Conservation (phyloP, 352 stramenopile species). For the Thalassiosira mediterranea region DNA sequence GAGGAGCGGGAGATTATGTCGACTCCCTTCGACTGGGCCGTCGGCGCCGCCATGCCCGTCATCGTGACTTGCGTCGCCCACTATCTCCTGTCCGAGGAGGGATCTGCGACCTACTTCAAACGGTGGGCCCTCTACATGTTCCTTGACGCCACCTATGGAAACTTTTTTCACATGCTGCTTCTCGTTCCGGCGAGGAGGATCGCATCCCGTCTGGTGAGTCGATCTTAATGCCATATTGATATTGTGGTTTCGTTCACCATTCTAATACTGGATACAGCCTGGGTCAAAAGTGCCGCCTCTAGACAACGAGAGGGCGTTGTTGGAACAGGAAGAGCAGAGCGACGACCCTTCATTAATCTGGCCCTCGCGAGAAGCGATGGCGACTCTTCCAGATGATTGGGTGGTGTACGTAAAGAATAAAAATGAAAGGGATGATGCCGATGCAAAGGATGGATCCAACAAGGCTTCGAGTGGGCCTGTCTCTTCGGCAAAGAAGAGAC, state of each 20-base stretch:
- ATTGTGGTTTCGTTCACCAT: not conserved
- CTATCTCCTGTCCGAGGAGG: not conserved
- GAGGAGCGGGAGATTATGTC: no score
- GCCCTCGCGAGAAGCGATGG: constrained; percentile 18
- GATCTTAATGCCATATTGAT: not conserved
- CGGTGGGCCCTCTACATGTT: constrained; percentile 34
- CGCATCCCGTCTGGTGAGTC: constrained; percentile 15
- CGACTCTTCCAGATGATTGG: constrained; percentile 31
- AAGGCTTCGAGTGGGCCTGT: constrained; percentile 1
- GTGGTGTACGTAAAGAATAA: constrained; percentile 3
- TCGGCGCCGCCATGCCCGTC: constrained; percentile 8
- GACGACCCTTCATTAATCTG: constrained; percentile 39
- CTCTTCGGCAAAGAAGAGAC: constrained; percentile 20
- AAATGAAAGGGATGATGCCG: not conserved
- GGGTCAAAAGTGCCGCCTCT: constrained; percentile 24
- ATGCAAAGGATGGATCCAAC: not conserved
- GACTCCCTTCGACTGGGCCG: constrained; percentile 21
- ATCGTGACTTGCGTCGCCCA: constrained; percentile 13
- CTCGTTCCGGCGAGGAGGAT: constrained; percentile 26
- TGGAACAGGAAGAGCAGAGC: constrained; percentile 36
- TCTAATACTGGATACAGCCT: not conserved
- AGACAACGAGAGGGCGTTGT: constrained; percentile 20
- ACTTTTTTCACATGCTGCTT: constrained; percentile 43
- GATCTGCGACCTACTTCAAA: constrained; percentile 17
- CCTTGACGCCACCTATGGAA: constrained; percentile 38